phyloP scores from a whole-genome alignment of 768 basidiomycete species.

The Roridomyces roridus region DNA sequence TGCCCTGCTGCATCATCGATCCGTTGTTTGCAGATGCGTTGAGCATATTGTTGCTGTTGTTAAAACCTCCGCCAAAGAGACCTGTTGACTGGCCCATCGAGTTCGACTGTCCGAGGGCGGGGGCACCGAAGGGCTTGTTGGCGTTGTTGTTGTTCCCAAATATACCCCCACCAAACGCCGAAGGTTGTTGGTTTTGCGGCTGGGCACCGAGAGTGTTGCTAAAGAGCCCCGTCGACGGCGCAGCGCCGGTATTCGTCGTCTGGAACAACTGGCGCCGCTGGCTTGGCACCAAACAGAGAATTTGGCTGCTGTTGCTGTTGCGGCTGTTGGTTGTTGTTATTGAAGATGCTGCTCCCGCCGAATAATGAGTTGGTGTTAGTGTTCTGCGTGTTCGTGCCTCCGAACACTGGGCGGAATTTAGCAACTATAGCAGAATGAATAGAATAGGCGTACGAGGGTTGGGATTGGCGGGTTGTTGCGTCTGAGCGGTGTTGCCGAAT shows the following conservation, averaged over 20 bases:
- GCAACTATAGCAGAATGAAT: background rate
- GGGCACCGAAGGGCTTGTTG: slow-evolving; percentile 37
- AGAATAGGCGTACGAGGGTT: slow-evolving; percentile 37
- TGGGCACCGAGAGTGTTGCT: slow-evolving; percentile 56
- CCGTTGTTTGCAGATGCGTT: slow-evolving; percentile 47
- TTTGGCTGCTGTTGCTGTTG: slow-evolving; percentile 42
- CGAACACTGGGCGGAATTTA: slow-evolving; percentile 36
- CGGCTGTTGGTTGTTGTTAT: slow-evolving; percentile 37
- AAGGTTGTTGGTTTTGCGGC: slow-evolving; percentile 40
- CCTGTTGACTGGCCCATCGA: slow-evolving; percentile 39
- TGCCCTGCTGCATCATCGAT: slow-evolving; percentile 45
- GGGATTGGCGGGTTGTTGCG: slow-evolving; percentile 42
- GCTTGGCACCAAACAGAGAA: slow-evolving; percentile 44
- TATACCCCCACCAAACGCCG: slow-evolving; percentile 53
- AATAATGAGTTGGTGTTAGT: slow-evolving; percentile 33
- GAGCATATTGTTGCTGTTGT: slow-evolving; percentile 42
- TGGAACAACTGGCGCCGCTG: slow-evolving; percentile 40
- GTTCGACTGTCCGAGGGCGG: slow-evolving; percentile 49
- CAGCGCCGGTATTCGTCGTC: slow-evolving; percentile 37
- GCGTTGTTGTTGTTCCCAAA: slow-evolving; percentile 60
- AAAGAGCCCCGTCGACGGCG: slow-evolving; percentile 48
- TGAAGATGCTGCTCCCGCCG: slow-evolving; percentile 40
- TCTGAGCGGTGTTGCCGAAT: slow-evolving; percentile 33
- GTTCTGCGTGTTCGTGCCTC: slow-evolving; percentile 16
- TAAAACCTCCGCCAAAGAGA: slow-evolving; percentile 34